Percentiles rank a stretch among this genome's conserved stretches.
phyloP scores from a whole-genome alignment of 345 rosid genomes.

The Psidium friedrichsthalianum region DNA sequence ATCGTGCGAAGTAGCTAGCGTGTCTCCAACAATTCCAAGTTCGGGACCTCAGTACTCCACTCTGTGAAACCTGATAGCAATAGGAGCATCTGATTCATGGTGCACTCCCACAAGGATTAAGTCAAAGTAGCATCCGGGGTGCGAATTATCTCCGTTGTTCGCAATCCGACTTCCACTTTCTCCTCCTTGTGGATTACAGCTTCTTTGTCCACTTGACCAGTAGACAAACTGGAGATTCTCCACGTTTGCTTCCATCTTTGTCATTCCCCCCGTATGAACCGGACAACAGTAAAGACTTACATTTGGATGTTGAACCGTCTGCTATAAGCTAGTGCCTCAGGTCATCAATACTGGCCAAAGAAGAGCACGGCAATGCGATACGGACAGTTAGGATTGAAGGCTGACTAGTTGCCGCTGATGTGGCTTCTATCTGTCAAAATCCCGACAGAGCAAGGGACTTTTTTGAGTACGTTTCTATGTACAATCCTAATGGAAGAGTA shows the following conservation, averaged over 20 bases:
- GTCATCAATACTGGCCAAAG: conserved; percentile 15
- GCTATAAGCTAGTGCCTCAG: conserved; percentile 16
- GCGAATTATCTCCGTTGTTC: not conserved
- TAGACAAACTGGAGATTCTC: not conserved
- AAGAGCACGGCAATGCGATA: conserved; percentile 14
- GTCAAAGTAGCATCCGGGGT: no score
- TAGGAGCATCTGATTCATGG: not conserved
- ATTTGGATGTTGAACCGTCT: conserved; percentile 8
- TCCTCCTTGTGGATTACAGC: not conserved
- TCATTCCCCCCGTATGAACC: not conserved
- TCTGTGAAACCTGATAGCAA: not conserved
- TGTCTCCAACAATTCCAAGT: conserved; percentile 16
- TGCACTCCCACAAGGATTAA: conserved; percentile 6
- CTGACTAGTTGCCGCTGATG: not conserved
- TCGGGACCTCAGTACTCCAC: conserved; percentile 18
- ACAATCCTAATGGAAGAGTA: not conserved
- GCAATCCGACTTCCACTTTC: not conserved
- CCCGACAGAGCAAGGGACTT: conserved; percentile 11
- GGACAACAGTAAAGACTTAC: conserved; percentile 5
- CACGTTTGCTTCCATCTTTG: not conserved
- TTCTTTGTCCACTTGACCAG: not conserved
- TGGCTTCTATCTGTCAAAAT: conserved; percentile 17
- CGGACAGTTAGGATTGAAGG: not conserved
- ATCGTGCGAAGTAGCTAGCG: not conserved
- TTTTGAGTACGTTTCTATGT: not conserved